Base-by-base conservation (phyloP, 257 asterid species). In the Fraxinus anomala region DNA sequence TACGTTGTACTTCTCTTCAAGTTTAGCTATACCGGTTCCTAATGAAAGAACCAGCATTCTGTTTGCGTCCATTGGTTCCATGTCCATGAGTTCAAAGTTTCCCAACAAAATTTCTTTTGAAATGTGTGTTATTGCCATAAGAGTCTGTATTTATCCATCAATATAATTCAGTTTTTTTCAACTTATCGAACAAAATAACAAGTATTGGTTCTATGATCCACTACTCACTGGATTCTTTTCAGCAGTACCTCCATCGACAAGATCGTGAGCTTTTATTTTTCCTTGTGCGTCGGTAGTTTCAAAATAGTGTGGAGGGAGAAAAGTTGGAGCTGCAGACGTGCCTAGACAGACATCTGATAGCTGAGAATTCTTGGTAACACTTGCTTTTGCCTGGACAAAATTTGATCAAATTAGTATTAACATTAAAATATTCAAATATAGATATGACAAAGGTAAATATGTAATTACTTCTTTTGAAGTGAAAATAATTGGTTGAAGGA, bases 271-370 rank as follows among this genome's bases (percentile, higher is more conserved):
- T 19, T 73, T 83, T 0, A 16, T 47, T 13, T 67, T 68, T 6
- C 96, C 96, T 0, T 61, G 71, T 0, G 79, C 54, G n/a, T 87
- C 90, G 33, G 37, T 82, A 0, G 85, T 87, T 76, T 89, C 96
- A 2, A 91, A 91, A 78, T 88, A 88, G 76, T 90, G 90, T 65
- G 92, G 91, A 9, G 95, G 91, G 61, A 90, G 68, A 74, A 9
- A 91, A 1, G 93, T 89, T 0, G 96, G 96, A 66, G 96, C 96
- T 0, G 96, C 96, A 3, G 91, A 83, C 33, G 96, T 91, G 75
- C 92, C 83, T 11, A 91, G 73, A 77, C 93, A 87, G 5, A 91
- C 86, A 49, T 91, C 93, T 7, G 93, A 89, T 26, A 91, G 54
- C 78, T 80, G 79, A 31, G 92, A 92, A 82, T 89, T 85, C 85